Evolutionary conservation across 805 yeast species (phyloP), one percentile per base, ranked within the genome.

Genomic region (Saccharomycopsis olivae): DNA sequence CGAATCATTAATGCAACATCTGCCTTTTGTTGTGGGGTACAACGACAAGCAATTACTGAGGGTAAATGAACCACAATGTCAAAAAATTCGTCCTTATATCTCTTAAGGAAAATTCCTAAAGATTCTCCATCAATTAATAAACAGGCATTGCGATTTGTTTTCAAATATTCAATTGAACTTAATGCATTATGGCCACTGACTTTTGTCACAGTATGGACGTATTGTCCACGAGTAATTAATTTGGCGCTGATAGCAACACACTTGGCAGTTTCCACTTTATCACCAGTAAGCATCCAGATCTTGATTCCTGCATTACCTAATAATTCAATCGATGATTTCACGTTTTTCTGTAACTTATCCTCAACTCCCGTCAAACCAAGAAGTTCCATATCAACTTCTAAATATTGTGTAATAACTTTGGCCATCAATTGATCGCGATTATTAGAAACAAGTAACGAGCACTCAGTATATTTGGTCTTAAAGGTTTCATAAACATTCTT

Each of bases 261-360:
- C 45, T 87, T 75, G 1, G 98, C 98, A 0, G 99, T 92, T 61
- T 92, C 99, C 5, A 92, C 97, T 57, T 92, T 92, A 58, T 92
- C 99, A 50, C 99, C 99, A 0, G 99, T 92, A 35, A 92, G 65
- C 98, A 92, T 94, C 99, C 99, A 92, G 38, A 92, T 92, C 53
- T 88, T 88, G 41, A 94, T 75, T 3, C 97, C 98, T 0, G 97
- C 99, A 60, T 94, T 92, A 51, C 98, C 72, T 49, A 92, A 66
- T 27, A 88, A 67, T 62, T 92, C 99, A 43, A 92, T 78, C 0
- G 96, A 85, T 0, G 94, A 71, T 59, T 89, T 89, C 36, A 94
- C 96, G 56, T 89, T 87, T 42, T 74, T 70, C 56, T 92, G 99
- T 36, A 92, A 68, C 55, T 86, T 84, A 57, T 92, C 99, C 56